Base-by-base conservation (phyloP, 2,329 filamentous ascomycete genomes). In the Acephala macrosclerotiorum region DNA sequence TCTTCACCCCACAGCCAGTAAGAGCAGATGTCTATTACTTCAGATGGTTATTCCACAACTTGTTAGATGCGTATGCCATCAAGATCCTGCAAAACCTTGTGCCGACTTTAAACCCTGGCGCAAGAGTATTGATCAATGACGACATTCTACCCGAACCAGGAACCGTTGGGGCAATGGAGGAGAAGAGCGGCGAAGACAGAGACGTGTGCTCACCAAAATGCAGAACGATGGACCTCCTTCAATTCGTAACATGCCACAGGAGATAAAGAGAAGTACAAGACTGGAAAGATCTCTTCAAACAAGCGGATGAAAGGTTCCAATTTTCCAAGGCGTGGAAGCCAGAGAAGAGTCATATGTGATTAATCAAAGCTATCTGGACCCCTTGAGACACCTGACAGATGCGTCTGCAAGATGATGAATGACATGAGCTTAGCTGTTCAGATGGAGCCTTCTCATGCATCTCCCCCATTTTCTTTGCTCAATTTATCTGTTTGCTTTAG, bases 221-320 rank as follows among this genome's bases (percentile, higher is more conserved):
- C 26, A 80, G 26, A 83, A 86, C 73, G 63, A 83, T 80, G 14
- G 84, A 87, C 72, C 63, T 87, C 67, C 76, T 81, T 55, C 80
- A 86, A 79, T 81, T 85, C 79, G 79, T 80, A 3, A 70, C 85
- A 6, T 83, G 83, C 58, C 85, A 83, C 67, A 78, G 78, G 2
- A 79, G 80, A 68, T 84, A 86, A 74, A 76, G 83, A 22, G 77
- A 79, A 0, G 78, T 80, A 0, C 75, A 78, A n/a, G 81, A 79
- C 4, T 86, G 83, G 81, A 79, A 77, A 70, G 73, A 74, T 18
- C 74, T 85, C 4, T 84, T 85, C 62, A 71, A 70, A 60, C 72
- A 76, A 42, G 82, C 83, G 9, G 83, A 85, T 68, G 76, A 80
- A 70, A 70, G 82, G 18, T 84, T 81, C 51, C 25, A 58, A 16